Evolutionary conservation across 2,329 filamentous ascomycete genomes (phyloP).

Genomic region (Trichoderma polysporum): DNA sequence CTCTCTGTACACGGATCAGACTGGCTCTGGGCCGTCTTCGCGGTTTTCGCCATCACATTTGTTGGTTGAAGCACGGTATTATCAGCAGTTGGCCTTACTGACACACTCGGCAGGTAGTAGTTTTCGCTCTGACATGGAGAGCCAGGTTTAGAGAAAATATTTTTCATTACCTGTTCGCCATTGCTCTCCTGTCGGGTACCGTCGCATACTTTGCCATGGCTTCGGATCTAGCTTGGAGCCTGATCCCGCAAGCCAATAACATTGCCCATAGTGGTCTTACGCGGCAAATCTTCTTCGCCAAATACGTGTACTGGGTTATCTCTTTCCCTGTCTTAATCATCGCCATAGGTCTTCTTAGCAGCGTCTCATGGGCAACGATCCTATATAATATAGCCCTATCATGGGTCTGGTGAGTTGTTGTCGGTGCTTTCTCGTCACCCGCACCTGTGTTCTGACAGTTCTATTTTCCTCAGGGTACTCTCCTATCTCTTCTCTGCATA

Average conservation of each 20-base stretch:
- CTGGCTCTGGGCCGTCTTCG: not conserved
- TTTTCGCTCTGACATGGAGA: too few relatives aligned
- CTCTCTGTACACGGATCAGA: not conserved
- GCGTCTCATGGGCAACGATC: not conserved
- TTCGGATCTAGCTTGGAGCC: not conserved
- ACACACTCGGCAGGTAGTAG: too few relatives aligned
- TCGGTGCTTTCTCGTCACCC: too few relatives aligned
- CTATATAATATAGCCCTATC: not conserved
- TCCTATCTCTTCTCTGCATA: not conserved
- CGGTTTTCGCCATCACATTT: not conserved
- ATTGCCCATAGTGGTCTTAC: not conserved
- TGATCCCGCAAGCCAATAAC: not conserved
- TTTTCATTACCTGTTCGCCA: not conserved
- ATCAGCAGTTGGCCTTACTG: too few relatives aligned
- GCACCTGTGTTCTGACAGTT: too few relatives aligned
- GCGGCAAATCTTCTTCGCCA: not conserved
- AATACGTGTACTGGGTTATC: not conserved
- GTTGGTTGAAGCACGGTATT: too few relatives aligned
- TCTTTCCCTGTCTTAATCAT: not conserved
- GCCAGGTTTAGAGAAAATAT: too few relatives aligned
- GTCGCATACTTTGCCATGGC: not conserved
- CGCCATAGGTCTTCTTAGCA: not conserved
- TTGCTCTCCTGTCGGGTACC: not conserved
- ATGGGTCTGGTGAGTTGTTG: too few relatives aligned
- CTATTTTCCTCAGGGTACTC: too few relatives aligned